phyloP scores from a whole-genome alignment of 495 filamentous ascomycete genomes.

The Trichoderma orchidacearum region DNA sequence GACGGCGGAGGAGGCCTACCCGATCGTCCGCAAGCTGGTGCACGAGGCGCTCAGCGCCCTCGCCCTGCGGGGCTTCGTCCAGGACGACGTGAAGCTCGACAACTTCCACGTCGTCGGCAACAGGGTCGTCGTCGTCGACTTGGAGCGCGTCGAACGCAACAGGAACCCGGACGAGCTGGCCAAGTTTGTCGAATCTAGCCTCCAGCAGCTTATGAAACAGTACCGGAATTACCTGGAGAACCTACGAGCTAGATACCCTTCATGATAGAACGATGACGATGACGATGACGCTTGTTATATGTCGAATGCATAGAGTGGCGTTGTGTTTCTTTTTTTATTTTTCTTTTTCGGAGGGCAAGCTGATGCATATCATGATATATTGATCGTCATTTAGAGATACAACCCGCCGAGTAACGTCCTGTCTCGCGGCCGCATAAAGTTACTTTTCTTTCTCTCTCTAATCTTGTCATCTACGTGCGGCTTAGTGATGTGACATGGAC shows the following conservation, averaged over 20 bases:
- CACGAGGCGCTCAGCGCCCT: background rate
- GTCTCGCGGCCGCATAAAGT: background rate
- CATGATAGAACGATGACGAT: too few species aligned
- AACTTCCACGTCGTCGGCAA: background rate
- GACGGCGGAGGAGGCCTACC: background rate
- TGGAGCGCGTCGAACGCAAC: background rate
- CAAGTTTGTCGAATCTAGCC: background rate
- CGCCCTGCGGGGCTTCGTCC: background rate
- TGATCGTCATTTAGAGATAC: background rate
- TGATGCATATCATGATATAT: background rate
- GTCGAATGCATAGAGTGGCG: background rate
- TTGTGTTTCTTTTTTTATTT: background rate
- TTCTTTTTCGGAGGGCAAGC: background rate
- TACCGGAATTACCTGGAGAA: background rate
- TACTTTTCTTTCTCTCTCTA: background rate
- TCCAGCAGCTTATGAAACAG: background rate
- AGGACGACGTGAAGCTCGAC: constrained; percentile 1
- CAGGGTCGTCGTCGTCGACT: background rate
- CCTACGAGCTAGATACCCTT: background rate
- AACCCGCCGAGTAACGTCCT: background rate
- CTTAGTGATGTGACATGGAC: too few species aligned
- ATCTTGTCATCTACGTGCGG: too few species aligned
- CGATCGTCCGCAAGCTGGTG: background rate
- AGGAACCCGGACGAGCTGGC: background rate
- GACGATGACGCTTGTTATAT: background rate